Percentiles rank a stretch among this genome's conserved stretches.
These are phyloP conservation scores for Nakaseomyces sp. DNA, from an alignment of 1,139 yeast genomes.

Conservation along the genomic window DNA sequence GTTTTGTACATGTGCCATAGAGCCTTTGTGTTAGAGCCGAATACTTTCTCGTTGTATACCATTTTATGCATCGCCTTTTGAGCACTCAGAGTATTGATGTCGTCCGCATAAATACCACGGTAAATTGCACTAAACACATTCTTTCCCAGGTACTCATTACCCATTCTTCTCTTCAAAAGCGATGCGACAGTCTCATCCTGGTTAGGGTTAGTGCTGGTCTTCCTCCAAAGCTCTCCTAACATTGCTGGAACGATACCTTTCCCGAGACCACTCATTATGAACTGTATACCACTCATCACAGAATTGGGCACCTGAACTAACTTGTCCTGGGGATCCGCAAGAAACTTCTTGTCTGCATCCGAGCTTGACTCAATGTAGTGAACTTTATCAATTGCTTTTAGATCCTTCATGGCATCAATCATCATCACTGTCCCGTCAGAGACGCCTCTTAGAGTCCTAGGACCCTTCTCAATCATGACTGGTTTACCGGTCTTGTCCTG, in stretches of 20 bases:
- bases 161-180: slow-evolving; percentile 64
- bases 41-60: slow-evolving; percentile 46
- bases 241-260: slow-evolving; percentile 35
- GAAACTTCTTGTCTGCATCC: slow-evolving; percentile 53
- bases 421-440: slow-evolving; percentile 56
- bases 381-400: slow-evolving; percentile 38
- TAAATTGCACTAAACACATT: slow-evolving; percentile 71
- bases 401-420: slow-evolving; percentile 45
- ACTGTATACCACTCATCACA: slow-evolving; percentile 33
- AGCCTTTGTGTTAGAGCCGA: slow-evolving; percentile 50
- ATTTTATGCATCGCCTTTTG: slow-evolving; percentile 46
- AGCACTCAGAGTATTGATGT: slow-evolving; percentile 57
- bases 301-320: slow-evolving; percentile 45
- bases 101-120: slow-evolving; percentile 92
- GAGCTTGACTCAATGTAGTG: slow-evolving; percentile 43
- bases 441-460: slow-evolving; percentile 64
- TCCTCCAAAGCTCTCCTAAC: slow-evolving; percentile 33
- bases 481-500: slow-evolving; percentile 18
- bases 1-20: slow-evolving; percentile 16
- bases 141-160: slow-evolving; percentile 43
- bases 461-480: slow-evolving; percentile 59
- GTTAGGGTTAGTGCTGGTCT: slow-evolving; percentile 18
- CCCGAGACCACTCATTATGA: slow-evolving; percentile 39
- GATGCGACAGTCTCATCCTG: slow-evolving; percentile 65
- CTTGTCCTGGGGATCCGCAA: slow-evolving; percentile 36